A percentile compares a stretch with the other conserved stretches of the same genome.
phyloP scores from a whole-genome alignment of 352 stramenopile species.

The Globisporangium paroecandrum region DNA sequence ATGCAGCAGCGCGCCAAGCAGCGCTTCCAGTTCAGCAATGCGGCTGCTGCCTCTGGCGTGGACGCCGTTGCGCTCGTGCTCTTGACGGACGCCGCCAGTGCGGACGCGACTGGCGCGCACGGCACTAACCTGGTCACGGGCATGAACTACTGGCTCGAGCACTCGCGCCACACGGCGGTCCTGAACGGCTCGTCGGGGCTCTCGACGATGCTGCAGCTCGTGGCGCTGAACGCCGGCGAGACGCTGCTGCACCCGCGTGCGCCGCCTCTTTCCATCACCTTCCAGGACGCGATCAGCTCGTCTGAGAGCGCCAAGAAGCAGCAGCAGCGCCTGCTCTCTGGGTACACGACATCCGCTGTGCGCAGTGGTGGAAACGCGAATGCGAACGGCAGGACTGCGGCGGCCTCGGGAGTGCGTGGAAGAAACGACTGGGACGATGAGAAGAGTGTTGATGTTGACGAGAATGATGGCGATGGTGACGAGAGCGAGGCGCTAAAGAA shows the following conservation, averaged over 20 bases:
- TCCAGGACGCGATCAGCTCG: slow-evolving; percentile 30
- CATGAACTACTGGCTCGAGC: slow-evolving; percentile 53
- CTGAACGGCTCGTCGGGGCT: slow-evolving; percentile 23
- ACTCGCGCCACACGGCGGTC: slow-evolving; percentile 16
- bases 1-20: slow-evolving; percentile 33
- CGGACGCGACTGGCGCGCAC: slow-evolving; percentile 51
- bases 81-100: slow-evolving; percentile 49
- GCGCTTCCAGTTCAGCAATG: slow-evolving; percentile 13
- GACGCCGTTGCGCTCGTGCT: slow-evolving; percentile 50
- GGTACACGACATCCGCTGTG: not conserved
- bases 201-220: slow-evolving; percentile 37
- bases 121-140: slow-evolving; percentile 49
- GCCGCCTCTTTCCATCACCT: slow-evolving; percentile 59
- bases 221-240: slow-evolving; percentile 63
- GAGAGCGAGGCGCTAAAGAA: slow-evolving; percentile 19
- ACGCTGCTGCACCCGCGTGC: slow-evolving; percentile 69
- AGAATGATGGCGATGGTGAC: slow-evolving; percentile 9
- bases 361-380: not conserved
- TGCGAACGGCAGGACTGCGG: not conserved
- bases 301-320: slow-evolving; percentile 11
- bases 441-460: slow-evolving; percentile 11
- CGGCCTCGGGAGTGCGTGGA: slow-evolving; percentile 24
- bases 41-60: slow-evolving; percentile 12
- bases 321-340: slow-evolving; percentile 5
- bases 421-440: slow-evolving; percentile 40